A percentile compares a stretch with the other conserved stretches of the same genome.
Conservation (phyloP, 2,329 filamentous ascomycete species). For the Dendrostoma leiphaemia region DNA sequence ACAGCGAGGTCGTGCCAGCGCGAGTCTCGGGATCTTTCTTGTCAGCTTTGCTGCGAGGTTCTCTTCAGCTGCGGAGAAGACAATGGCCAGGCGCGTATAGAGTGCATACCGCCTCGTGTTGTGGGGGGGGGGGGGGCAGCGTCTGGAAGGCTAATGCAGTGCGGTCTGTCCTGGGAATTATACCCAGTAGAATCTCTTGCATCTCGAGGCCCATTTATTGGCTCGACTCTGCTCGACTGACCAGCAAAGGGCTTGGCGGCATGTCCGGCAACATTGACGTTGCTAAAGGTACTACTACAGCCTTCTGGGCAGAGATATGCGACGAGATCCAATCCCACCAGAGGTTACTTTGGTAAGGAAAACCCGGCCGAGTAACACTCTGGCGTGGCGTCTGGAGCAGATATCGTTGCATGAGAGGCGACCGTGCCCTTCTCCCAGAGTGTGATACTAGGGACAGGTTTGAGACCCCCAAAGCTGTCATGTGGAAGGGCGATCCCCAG, state of each 20-base stretch:
- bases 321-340: no score
- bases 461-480: background rate
- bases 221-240: background rate
- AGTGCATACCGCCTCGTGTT: conserved; percentile 1
- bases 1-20: background rate
- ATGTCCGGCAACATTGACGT: no score
- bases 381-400: background rate
- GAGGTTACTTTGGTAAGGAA: background rate
- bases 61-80: background rate
- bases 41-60: background rate
- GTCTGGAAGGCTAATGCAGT: background rate
- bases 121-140: no score
- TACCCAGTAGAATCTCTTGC: no score
- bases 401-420: no score
- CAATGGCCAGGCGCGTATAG: background rate
- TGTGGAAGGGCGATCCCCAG: background rate
- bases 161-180: background rate
- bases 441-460: background rate
- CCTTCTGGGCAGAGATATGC: no score
- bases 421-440: no score
- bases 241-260: no score
- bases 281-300: no score
- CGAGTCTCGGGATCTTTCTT: background rate
- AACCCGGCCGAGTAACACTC: background rate
- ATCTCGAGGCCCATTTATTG: no score